Percentiles rank a stretch among this genome's conserved stretches.
phyloP scores from a whole-genome alignment of 75 land plant species.

The Cryptomeria japonica region DNA sequence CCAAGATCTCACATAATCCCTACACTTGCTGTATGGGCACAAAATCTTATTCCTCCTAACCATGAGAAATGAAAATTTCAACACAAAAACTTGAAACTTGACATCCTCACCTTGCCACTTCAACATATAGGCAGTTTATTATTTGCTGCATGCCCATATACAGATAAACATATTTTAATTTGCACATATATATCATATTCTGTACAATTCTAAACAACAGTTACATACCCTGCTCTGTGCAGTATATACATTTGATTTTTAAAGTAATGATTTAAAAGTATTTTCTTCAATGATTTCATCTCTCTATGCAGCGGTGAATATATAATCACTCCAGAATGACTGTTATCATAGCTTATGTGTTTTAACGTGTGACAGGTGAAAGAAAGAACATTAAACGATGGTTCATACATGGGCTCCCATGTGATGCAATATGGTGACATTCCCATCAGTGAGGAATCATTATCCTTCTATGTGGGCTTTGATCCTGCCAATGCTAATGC shows the following conservation, averaged over 20 bases:
- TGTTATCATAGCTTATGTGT: neutral
- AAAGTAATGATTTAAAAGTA: neutral
- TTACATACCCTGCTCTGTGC: neutral
- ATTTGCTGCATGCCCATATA: neutral
- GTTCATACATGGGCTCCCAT: constrained; percentile 80
- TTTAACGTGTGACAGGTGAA: constrained; percentile 62
- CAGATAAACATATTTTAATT: neutral
- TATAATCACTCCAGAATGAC: neutral
- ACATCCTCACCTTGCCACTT: neutral
- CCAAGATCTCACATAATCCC: too few relatives aligned
- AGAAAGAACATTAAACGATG: constrained; percentile 64
- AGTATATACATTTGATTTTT: neutral
- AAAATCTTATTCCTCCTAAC: neutral
- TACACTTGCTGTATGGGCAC: neutral
- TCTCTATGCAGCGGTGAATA: neutral
- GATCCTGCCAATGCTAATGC: constrained; percentile 68
- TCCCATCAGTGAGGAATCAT: constrained; percentile 47
- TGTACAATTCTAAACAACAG: neutral
- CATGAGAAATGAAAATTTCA: neutral
- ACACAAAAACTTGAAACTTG: neutral
- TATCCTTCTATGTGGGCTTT: constrained; percentile 75
- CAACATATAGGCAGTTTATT: neutral
- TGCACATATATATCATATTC: neutral
- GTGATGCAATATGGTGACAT: constrained; percentile 89
- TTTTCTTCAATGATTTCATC: neutral